Percentiles rank a stretch among this genome's conserved stretches.
Conservation (phyloP, 176 grass and related monocot species). For the Neostapfia colusana region DNA sequence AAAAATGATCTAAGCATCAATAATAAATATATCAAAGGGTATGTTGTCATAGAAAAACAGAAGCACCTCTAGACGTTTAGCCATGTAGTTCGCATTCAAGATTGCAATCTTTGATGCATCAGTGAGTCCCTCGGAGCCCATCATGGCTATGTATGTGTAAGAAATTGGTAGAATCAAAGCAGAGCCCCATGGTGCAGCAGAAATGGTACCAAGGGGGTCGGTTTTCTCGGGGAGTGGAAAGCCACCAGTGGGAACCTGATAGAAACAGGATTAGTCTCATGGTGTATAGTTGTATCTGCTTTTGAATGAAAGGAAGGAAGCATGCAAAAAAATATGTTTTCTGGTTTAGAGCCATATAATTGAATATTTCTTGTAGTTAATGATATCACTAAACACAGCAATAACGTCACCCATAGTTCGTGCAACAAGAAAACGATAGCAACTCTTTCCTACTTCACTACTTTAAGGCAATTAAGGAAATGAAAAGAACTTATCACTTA, state of each 20-base stretch:
- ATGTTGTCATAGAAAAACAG: neutral
- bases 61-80: conserved; percentile 94
- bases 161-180: conserved; percentile 98
- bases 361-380: neutral
- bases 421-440: neutral
- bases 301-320: conserved; percentile 10
- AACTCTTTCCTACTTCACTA: conserved; percentile 14
- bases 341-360: neutral
- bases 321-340: conserved; percentile 16
- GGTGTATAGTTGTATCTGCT: neutral
- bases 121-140: conserved; percentile 91
- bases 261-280: conserved; percentile 12
- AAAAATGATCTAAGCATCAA: conserved; percentile 20
- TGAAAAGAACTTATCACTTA: too few species aligned
- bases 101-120: conserved; percentile 98
- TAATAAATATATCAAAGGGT: conserved; percentile 17
- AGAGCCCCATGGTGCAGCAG: conserved; percentile 98
- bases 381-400: conserved; percentile 2
- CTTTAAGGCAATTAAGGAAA: neutral
- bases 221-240: conserved; percentile 84
- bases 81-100: conserved; percentile 98
- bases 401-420: neutral
- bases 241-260: conserved; percentile 77
- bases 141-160: conserved; percentile 98
- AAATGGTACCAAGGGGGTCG: conserved; percentile 84